Evolutionary conservation across 306 rosid genomes (phyloP).

Genomic region (Sesbania bispinosa): DNA sequence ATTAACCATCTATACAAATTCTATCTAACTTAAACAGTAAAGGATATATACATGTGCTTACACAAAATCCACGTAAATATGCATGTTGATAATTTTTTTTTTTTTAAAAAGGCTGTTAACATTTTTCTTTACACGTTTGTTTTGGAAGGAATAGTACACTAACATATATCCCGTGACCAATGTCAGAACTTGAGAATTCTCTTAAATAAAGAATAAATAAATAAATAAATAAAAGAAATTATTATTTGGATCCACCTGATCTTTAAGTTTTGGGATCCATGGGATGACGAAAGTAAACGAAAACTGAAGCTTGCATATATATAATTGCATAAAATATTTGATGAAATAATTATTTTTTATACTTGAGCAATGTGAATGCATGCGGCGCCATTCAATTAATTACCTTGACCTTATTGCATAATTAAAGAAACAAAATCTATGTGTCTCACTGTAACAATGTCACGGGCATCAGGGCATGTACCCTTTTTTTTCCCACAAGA

Average conservation of each 20-base stretch:
- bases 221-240: no score
- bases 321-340: not conserved
- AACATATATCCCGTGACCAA: slow-evolving; percentile 21
- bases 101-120: no score
- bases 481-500: slow-evolving; percentile 9
- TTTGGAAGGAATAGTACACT: no score
- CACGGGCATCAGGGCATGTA: slow-evolving; percentile 15
- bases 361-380: not conserved
- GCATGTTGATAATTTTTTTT: no score
- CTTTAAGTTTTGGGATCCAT: not conserved
- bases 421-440: not conserved
- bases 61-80: no score
- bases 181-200: not conserved
- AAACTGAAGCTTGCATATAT: not conserved
- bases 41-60: no score
- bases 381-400: not conserved
- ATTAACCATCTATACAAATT: no score
- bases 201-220: not conserved
- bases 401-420: not conserved
- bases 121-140: no score
- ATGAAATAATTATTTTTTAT: not conserved
- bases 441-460: not conserved
- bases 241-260: not conserved
- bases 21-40: no score
- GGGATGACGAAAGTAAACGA: not conserved